Percentiles rank a stretch among this genome's conserved stretches.
phyloP scores from a whole-genome alignment of 306 rosid species.

The Quillaja saponaria region DNA sequence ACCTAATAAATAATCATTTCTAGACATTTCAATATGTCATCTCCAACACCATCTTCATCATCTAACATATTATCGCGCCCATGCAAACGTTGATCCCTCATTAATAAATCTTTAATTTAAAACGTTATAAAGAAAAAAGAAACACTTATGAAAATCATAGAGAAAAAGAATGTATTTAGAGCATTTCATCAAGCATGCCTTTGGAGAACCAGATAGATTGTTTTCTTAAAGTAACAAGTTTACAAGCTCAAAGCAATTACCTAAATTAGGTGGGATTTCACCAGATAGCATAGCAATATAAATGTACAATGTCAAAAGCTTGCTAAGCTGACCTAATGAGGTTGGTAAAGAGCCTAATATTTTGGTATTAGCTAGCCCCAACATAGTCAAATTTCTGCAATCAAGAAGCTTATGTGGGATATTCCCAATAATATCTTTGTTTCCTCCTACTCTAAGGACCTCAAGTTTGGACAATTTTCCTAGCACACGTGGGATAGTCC shows the following conservation, averaged over 20 bases:
- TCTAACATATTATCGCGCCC: no score
- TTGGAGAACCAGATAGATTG: no score
- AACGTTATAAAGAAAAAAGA: no score
- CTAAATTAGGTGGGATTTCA: constrained; percentile 82
- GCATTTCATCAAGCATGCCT: no score
- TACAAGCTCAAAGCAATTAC: constrained; percentile 85
- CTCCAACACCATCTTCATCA: no score
- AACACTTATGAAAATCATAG: no score
- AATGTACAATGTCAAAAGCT: constrained; percentile 74
- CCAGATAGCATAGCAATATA: constrained; percentile 92
- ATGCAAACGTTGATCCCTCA: no score
- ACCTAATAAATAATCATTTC: no score
- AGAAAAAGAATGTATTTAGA: constrained; percentile 38
- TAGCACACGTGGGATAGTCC: constrained; percentile 47
- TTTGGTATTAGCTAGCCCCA: constrained; percentile 81
- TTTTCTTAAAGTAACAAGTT: not conserved
- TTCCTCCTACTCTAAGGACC: constrained; percentile 79
- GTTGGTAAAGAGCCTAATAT: constrained; percentile 73
- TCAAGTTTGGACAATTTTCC: constrained; percentile 31
- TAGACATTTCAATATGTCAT: no score
- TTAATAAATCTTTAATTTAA: no score
- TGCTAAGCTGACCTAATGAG: constrained; percentile 63
- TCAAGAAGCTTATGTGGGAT: constrained; percentile 77
- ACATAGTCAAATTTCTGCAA: constrained; percentile 69
- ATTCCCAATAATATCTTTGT: constrained; percentile 63